These are phyloP conservation scores for Mucor sp. DNA, from an alignment of 371 early-diverging fungal species.

Conservation along the genomic window DNA sequence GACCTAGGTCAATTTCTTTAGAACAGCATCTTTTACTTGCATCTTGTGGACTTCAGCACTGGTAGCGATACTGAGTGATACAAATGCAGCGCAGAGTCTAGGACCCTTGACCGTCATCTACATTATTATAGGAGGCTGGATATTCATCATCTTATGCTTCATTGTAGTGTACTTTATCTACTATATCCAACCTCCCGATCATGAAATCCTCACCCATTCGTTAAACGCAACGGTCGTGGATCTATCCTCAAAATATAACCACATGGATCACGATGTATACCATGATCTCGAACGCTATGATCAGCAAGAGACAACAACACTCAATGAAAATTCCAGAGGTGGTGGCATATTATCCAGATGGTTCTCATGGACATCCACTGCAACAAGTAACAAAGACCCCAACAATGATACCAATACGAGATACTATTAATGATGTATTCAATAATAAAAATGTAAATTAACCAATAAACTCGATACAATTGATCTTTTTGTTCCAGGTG, in stretches of 20 bases:
- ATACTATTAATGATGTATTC: background rate
- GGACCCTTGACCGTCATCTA: conserved; percentile 54
- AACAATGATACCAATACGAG: background rate
- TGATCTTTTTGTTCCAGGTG: conserved; percentile 9
- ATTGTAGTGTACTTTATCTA: conserved; percentile 46
- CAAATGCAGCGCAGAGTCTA: conserved; percentile 43
- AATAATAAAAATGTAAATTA: background rate
- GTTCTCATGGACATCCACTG: background rate
- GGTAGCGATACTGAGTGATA: conserved; percentile 54
- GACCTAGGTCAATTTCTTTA: conserved; percentile 57
- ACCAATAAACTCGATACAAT: conserved; percentile 7
- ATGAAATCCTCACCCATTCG: background rate
- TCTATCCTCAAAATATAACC: background rate
- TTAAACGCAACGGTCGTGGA: background rate
- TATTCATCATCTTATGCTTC: conserved; percentile 50
- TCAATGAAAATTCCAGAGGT: background rate
- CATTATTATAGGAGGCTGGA: conserved; percentile 60
- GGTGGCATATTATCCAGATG: background rate
- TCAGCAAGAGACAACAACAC: background rate
- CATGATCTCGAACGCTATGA: background rate
- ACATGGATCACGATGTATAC: background rate
- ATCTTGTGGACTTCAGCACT: conserved; percentile 60
- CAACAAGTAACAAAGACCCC: background rate
- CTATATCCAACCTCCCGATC: conserved; percentile 30
- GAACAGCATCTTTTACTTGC: conserved; percentile 61